Evolutionary conservation across 2,329 filamentous ascomycete species (phyloP).

Genomic region (Aspergillus sp.): DNA sequence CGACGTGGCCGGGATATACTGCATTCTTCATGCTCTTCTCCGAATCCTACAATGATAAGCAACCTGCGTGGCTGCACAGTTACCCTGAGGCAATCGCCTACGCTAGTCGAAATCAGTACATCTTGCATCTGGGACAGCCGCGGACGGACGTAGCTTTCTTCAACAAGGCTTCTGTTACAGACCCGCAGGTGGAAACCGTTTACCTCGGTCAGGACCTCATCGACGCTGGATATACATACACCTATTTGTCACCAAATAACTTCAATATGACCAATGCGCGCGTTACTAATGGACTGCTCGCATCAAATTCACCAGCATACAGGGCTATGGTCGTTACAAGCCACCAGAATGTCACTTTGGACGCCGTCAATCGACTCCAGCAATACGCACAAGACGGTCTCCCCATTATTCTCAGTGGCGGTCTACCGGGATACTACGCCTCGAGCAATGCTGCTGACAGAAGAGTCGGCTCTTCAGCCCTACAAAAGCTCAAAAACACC

Average conservation of each 20-base stretch:
- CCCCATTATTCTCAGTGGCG: slow-evolving; percentile 37
- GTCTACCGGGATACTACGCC: slow-evolving; percentile 22
- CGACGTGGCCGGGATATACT: slow-evolving; percentile 44
- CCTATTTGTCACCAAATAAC: slow-evolving; percentile 43
- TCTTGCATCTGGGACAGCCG: slow-evolving; percentile 27
- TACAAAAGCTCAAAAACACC: slow-evolving; percentile 11
- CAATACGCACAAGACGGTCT: slow-evolving; percentile 17
- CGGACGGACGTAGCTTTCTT: slow-evolving; percentile 40
- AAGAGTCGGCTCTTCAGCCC: slow-evolving; percentile 12
- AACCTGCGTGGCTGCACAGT: slow-evolving; percentile 13
- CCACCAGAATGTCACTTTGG: slow-evolving; percentile 9
- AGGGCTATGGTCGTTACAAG: slow-evolving; percentile 11
- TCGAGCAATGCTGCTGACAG: slow-evolving; percentile 11
- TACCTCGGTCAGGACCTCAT: not conserved
- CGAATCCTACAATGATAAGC: slow-evolving; percentile 19
- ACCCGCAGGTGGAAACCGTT: not conserved
- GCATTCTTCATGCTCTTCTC: slow-evolving; percentile 39
- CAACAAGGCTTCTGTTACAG: slow-evolving; percentile 17
- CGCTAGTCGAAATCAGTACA: slow-evolving; percentile 10
- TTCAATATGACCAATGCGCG: slow-evolving; percentile 33
- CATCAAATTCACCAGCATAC: slow-evolving; percentile 18
- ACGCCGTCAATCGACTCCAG: slow-evolving; percentile 7
- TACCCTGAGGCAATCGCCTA: slow-evolving; percentile 12
- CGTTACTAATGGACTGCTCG: slow-evolving; percentile 30
- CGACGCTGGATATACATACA: slow-evolving; percentile 33